Evolutionary conservation across 2,329 filamentous ascomycete species (phyloP).

Genomic region (Epichloe festucae): DNA sequence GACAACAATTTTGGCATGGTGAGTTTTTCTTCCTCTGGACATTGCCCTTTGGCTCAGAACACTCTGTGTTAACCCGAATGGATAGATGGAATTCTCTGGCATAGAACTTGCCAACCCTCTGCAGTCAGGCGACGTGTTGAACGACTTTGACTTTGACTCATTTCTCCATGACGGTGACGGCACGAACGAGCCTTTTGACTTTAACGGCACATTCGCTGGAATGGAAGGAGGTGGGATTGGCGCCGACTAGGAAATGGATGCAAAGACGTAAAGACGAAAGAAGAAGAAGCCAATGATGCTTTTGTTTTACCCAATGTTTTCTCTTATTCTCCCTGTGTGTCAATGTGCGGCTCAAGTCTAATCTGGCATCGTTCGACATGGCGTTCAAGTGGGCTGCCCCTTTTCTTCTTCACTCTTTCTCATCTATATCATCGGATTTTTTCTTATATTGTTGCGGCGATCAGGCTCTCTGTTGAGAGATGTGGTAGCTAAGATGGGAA

Average conservation of each 20-base stretch:
- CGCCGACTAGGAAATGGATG: constrained; percentile 33
- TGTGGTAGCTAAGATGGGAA: constrained; percentile 17
- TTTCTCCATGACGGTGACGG: constrained; percentile 45
- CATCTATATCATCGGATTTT: constrained; percentile 23
- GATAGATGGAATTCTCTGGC: constrained; percentile 30
- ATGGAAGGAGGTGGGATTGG: constrained; percentile 47
- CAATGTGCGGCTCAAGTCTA: constrained; percentile 21
- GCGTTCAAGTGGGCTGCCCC: constrained; percentile 20
- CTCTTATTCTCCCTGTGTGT: constrained; percentile 10
- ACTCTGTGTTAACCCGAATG: constrained; percentile 5
- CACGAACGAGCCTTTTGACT: constrained; percentile 39
- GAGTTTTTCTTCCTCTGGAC: constrained; percentile 13
- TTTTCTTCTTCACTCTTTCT: constrained; percentile 5
- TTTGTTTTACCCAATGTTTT: constrained; percentile 8
- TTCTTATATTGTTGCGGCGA: constrained; percentile 20
- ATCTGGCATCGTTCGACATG: constrained; percentile 27
- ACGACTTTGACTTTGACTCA: constrained; percentile 56
- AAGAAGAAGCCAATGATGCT: not conserved
- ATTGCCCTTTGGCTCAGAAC: not conserved
- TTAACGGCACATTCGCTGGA: constrained; percentile 34
- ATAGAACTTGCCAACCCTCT: constrained; percentile 46
- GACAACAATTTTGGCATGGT: constrained; percentile 35
- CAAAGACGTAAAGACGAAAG: not conserved
- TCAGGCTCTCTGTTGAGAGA: constrained; percentile 17
- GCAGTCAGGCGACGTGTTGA: constrained; percentile 42